phyloP scores from a whole-genome alignment of 441 rosid genomes.

The Corymbia calophylla region DNA sequence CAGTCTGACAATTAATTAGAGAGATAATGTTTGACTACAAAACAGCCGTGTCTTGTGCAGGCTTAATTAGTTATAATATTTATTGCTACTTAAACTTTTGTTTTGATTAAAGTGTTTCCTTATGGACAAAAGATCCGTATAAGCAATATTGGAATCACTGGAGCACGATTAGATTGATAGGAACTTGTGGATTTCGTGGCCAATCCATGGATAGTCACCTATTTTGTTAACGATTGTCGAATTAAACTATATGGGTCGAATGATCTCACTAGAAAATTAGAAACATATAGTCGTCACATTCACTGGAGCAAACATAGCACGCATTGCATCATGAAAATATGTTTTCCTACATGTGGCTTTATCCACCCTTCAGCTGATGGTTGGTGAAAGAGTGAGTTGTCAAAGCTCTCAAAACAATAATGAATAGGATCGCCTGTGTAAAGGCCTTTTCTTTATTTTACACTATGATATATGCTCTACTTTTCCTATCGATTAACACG shows the following conservation, averaged over 20 bases:
- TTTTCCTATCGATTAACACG: background rate
- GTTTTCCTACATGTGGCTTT: background rate
- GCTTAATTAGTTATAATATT: background rate
- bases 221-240: background rate
- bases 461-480: background rate
- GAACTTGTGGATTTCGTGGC: background rate
- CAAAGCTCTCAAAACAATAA: background rate
- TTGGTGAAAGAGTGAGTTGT: background rate
- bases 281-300: background rate
- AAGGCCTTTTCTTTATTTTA: background rate
- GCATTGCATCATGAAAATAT: background rate
- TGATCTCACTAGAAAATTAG: background rate
- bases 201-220: background rate
- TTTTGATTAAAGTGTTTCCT: background rate
- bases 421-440: background rate
- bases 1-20: background rate
- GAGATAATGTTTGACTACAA: background rate
- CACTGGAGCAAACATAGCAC: background rate
- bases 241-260: background rate
- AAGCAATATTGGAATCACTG: background rate
- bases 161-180: background rate
- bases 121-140: background rate
- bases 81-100: background rate
- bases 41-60: background rate
- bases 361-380: background rate